phyloP scores from a whole-genome alignment of 495 filamentous ascomycete genomes.

The Achaetomiella virescens region DNA sequence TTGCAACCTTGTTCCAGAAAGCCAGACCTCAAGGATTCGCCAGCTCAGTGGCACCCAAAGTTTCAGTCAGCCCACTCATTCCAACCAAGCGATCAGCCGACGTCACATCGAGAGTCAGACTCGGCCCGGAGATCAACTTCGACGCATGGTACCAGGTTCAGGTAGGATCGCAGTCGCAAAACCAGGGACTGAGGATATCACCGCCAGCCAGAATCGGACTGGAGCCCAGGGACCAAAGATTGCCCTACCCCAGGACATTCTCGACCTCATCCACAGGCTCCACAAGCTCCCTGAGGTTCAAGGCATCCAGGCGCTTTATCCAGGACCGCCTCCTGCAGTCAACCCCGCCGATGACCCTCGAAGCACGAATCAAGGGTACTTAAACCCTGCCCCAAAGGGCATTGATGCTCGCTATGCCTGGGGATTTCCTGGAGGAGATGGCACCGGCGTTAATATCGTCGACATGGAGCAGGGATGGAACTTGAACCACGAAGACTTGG shows the following conservation, averaged over 20 bases:
- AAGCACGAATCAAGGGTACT: conserved; percentile 11
- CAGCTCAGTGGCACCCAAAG: background rate
- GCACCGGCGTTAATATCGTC: conserved; percentile 6
- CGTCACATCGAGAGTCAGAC: background rate
- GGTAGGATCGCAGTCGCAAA: background rate
- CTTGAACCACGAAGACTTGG: conserved; percentile 15
- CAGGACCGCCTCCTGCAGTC: conserved; percentile 7
- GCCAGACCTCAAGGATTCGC: background rate
- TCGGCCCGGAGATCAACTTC: background rate
- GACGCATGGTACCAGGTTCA: conserved; percentile 8
- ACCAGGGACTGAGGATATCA: background rate
- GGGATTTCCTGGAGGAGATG: conserved; percentile 14
- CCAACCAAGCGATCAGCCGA: background rate
- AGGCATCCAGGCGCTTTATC: background rate
- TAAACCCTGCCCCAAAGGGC: conserved; percentile 12
- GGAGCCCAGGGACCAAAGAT: background rate
- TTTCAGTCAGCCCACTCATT: background rate
- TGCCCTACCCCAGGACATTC: background rate
- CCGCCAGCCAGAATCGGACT: background rate
- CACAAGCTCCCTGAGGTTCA: background rate
- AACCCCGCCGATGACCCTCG: conserved; percentile 12
- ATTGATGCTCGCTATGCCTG: conserved; percentile 20
- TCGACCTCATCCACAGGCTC: conserved; percentile 5
- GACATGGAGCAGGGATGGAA: conserved; percentile 21
- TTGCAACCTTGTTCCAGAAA: background rate